Base-by-base conservation (phyloP, 139 green algal genomes). In the Micractinium conductrix region DNA sequence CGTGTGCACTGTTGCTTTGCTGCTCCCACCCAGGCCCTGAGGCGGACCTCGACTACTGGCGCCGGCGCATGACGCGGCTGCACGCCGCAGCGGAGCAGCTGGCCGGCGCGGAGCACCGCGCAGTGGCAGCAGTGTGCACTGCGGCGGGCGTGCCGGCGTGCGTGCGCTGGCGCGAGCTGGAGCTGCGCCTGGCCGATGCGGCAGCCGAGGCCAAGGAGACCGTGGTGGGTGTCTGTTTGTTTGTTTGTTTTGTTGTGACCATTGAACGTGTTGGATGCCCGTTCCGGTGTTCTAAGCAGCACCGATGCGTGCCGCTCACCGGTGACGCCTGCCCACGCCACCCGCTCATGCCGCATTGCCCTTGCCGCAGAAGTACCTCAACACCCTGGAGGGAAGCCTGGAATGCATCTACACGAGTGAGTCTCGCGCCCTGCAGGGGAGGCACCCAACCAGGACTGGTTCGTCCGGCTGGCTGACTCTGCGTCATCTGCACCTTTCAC, bases 361-460 rank as follows among this genome's bases (percentile, higher is more conserved):
- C n/a, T n/a, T n/a, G n/a, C n/a, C n/a, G n/a, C n/a, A n/a, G n/a
- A 97, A 96, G 90, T 98, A 98, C 91, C 90, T 98, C 53, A 86
- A 87, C 40, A 98, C 94, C 8, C 88, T 98, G 86, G 94, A 98
- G 87, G 94, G 93, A 86, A 91, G 88, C 50, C 80, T 98, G 69
- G 95, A 96, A 92, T 91, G 93, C 26, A 93, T 97, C 89, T 97
- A 95, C 87, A 86, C 67, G 1, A 91, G 91, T 85, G 68, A 70
- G 80, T 58, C 28, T 12, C 30, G 10, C 10, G 4, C 26, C 30
- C 16, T 24, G 62, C 62, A 70, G 62, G 16, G 14, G 5, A 40
- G 62, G 62, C 28, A 14, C 37, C 19, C 53, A 62, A 4, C 53
- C 53, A 62, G 53, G 48, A 58, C n/a, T n/a, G n/a, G n/a, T n/a